phyloP scores from a whole-genome alignment of 352 stramenopile genomes.

The Phytopythium litorale region DNA sequence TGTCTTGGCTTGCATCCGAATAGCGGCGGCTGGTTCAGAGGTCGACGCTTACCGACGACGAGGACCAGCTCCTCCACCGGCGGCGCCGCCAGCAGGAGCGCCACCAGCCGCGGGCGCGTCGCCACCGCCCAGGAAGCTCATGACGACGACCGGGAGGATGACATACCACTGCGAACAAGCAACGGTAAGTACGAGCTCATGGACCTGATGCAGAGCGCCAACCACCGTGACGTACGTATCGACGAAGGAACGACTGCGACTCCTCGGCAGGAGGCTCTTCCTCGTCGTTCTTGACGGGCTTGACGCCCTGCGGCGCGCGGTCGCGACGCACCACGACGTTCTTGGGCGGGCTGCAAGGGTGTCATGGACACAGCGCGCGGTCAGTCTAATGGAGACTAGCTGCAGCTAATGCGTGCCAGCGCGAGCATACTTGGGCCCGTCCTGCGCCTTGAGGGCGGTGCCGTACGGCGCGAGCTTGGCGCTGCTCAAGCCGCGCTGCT shows the following conservation, averaged over 20 bases:
- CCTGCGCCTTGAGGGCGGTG: slow-evolving; percentile 52
- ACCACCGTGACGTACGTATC: slow-evolving; percentile 62
- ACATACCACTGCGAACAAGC: slow-evolving; percentile 68
- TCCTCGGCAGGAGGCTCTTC: slow-evolving; percentile 58
- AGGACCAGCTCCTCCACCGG: slow-evolving; percentile 15
- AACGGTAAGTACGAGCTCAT: neutral
- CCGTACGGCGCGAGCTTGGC: slow-evolving; percentile 57
- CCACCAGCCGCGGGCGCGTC: slow-evolving; percentile 36
- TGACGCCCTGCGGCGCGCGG: slow-evolving; percentile 61
- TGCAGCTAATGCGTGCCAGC: neutral
- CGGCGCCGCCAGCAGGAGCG: slow-evolving; percentile 13
- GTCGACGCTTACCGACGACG: slow-evolving; percentile 1
- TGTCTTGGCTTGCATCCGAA: neutral
- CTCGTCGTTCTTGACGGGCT: slow-evolving; percentile 64
- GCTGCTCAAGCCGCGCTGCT: slow-evolving; percentile 46
- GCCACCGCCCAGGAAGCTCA: slow-evolving; percentile 67
- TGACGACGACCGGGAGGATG: slow-evolving; percentile 71
- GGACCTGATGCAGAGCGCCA: neutral
- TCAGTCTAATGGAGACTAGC: neutral
- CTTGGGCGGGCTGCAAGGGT: slow-evolving; percentile 46
- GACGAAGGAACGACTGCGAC: slow-evolving; percentile 74
- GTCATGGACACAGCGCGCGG: neutral
- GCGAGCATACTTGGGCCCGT: slow-evolving; percentile 55
- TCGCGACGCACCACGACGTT: slow-evolving; percentile 58
- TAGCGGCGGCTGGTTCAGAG: neutral